phyloP scores from a whole-genome alignment of 495 filamentous ascomycete species.

The Tetracladium marchalianum region DNA sequence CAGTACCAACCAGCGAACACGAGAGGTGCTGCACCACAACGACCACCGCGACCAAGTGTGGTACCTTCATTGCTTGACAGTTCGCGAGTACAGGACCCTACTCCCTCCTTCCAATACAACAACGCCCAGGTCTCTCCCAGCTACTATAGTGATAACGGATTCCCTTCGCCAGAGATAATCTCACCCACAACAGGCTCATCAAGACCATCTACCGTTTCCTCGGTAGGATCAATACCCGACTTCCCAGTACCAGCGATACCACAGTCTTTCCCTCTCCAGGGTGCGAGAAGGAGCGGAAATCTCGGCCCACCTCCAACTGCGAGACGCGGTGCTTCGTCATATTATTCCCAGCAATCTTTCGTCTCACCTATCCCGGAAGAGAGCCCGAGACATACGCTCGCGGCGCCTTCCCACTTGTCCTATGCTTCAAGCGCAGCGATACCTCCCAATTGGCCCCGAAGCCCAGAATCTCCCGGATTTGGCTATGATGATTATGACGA shows the following conservation, averaged over 20 bases:
- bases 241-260: conserved; percentile 48
- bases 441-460: conserved; percentile 51
- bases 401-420: conserved; percentile 40
- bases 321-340: conserved; percentile 59
- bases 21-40: conserved; percentile 50
- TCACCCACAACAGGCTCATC: conserved; percentile 30
- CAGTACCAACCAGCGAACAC: conserved; percentile 37
- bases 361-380: conserved; percentile 90
- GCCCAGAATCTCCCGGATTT: conserved; percentile 26
- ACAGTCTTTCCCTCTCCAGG: conserved; percentile 23
- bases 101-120: conserved; percentile 40
- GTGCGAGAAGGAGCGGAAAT: conserved; percentile 41
- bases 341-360: conserved; percentile 62
- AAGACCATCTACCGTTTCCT: conserved; percentile 44
- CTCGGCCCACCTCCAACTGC: conserved; percentile 58
- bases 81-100: conserved; percentile 38
- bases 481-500: conserved; percentile 34
- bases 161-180: conserved; percentile 16
- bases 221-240: conserved; percentile 37
- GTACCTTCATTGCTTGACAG: conserved; percentile 43
- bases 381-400: conserved; percentile 36
- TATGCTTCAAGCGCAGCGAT: conserved; percentile 77
- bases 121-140: conserved; percentile 15
- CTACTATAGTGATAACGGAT: conserved; percentile 12
- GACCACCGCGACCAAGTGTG: conserved; percentile 55